A percentile compares a stretch with the other conserved stretches of the same genome.
phyloP scores from a whole-genome alignment of 2,329 filamentous ascomycete genomes.

The Rhexocercosporidium sp. region DNA sequence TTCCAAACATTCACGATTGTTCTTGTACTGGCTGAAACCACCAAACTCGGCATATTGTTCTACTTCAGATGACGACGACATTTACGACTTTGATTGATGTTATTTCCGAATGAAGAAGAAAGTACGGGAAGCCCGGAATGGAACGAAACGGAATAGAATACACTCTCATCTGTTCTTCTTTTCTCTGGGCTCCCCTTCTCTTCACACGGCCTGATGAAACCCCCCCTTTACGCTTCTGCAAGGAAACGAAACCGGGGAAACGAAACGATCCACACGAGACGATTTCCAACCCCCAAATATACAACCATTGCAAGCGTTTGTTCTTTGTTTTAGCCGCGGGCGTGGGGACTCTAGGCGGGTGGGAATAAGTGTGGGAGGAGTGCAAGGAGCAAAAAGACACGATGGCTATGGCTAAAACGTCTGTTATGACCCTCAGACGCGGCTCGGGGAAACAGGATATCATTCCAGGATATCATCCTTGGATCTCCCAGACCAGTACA shows the following conservation, averaged over 20 bases:
- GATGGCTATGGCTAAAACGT: constrained; percentile 28
- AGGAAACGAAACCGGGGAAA: constrained; percentile 24
- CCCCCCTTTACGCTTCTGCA: constrained; percentile 30
- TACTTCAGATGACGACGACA: constrained; percentile 48
- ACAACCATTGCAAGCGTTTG: constrained; percentile 34
- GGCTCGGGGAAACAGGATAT: not conserved
- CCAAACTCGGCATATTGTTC: constrained; percentile 44
- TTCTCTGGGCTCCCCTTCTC: constrained; percentile 5
- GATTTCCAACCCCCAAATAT: constrained; percentile 34
- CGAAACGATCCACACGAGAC: constrained; percentile 5
- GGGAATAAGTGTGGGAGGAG: constrained; percentile 3
- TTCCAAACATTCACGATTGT: constrained; percentile 38
- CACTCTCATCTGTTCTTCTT: not conserved
- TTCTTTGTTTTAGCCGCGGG: not conserved
- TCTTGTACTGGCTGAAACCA: constrained; percentile 47
- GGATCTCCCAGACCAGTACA: not conserved
- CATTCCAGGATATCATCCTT: not conserved
- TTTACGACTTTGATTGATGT: constrained; percentile 47
- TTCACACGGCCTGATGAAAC: constrained; percentile 31
- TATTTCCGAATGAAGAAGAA: constrained; percentile 23
- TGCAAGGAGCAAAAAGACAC: not conserved
- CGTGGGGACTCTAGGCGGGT: constrained; percentile 8
- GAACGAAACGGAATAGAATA: not conserved
- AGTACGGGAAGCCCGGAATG: not conserved
- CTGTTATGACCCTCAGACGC: constrained; percentile 42